A percentile compares a stretch with the other conserved stretches of the same genome.
Conservation (phyloP, 257 asterid genomes). For the Nicotiana knightiana region DNA sequence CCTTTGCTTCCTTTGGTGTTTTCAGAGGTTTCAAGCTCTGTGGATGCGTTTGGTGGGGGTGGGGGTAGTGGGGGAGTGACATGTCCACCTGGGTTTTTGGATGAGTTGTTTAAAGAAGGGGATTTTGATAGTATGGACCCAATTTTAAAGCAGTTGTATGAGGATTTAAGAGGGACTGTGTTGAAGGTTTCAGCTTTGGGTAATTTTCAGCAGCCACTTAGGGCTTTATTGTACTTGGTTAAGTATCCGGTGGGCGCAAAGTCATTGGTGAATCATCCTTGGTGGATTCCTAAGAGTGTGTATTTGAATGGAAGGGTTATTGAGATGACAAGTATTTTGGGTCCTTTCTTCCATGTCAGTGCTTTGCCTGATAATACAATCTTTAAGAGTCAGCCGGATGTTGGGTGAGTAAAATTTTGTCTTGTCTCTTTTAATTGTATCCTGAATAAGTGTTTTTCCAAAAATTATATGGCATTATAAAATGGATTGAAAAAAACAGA, state of each 20-base stretch:
- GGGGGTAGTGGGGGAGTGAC: constrained; percentile 37
- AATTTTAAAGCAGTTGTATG: constrained; percentile 73
- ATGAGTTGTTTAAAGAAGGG: constrained; percentile 72
- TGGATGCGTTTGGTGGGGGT: constrained; percentile 63
- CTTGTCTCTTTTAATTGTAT: neutral
- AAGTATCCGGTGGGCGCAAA: constrained; percentile 74
- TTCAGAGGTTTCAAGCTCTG: constrained; percentile 51
- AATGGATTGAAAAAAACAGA: neutral
- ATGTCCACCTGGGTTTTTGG: constrained; percentile 65
- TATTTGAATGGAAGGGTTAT: constrained; percentile 90
- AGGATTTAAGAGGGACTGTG: constrained; percentile 89
- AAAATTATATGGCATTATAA: neutral
- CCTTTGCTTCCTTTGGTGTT: constrained; percentile 67
- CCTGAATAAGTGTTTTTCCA: neutral
- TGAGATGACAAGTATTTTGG: constrained; percentile 93
- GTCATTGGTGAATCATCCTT: constrained; percentile 79
- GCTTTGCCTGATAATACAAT: constrained; percentile 79
- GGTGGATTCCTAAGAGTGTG: constrained; percentile 86
- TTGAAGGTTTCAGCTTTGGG: constrained; percentile 84
- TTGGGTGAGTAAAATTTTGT: constrained; percentile 58
- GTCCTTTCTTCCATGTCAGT: constrained; percentile 95
- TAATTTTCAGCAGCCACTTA: constrained; percentile 85
- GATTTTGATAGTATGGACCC: constrained; percentile 82
- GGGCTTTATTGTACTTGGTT: constrained; percentile 64
- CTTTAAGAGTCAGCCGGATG: constrained; percentile 89